These are phyloP conservation scores for Calonectria honghensis DNA, from an alignment of 2,329 filamentous ascomycete genomes.

Conservation along the genomic window DNA sequence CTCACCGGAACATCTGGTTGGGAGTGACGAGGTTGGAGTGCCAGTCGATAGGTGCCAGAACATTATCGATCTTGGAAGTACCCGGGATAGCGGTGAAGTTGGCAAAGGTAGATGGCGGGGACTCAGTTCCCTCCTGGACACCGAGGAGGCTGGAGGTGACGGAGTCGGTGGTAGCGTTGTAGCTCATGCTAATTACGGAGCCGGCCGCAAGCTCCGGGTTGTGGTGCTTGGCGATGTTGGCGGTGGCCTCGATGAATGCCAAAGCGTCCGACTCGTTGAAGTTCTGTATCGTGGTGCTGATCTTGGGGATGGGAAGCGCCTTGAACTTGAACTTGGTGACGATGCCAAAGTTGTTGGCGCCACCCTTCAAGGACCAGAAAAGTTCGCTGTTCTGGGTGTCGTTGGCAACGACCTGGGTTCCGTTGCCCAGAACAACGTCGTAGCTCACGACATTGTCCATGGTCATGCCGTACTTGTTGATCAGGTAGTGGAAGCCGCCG, in stretches of 20 bases:
- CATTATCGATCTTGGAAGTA: slow-evolving; percentile 47
- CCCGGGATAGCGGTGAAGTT: slow-evolving; percentile 33
- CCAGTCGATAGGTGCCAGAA: slow-evolving; percentile 55
- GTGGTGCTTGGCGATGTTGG: slow-evolving; percentile 49
- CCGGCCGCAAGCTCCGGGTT: slow-evolving; percentile 56
- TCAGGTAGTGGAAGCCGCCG: slow-evolving; percentile 48
- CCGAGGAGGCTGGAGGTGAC: slow-evolving; percentile 55
- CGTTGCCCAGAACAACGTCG: slow-evolving; percentile 65
- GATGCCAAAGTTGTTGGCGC: slow-evolving; percentile 60
- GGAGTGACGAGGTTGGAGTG: slow-evolving; percentile 56
- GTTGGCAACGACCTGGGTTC: slow-evolving; percentile 63
- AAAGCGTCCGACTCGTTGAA: slow-evolving; percentile 21
- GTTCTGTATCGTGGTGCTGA: slow-evolving; percentile 30
- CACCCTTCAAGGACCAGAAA: slow-evolving; percentile 61
- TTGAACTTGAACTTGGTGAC: slow-evolving; percentile 58
- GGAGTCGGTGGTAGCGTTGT: slow-evolving; percentile 53
- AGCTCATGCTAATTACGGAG: slow-evolving; percentile 57
- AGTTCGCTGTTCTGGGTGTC: slow-evolving; percentile 58
- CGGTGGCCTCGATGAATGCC: slow-evolving; percentile 56
- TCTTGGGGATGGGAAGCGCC: slow-evolving; percentile 48
- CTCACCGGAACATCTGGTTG: slow-evolving; percentile 60
- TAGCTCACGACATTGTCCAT: slow-evolving; percentile 58
- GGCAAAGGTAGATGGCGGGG: slow-evolving; percentile 36
- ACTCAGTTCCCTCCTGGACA: slow-evolving; percentile 55
- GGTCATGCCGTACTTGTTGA: slow-evolving; percentile 54